Evolutionary conservation across 2,329 filamentous ascomycete species (phyloP).

Genomic region (Nigrospora osmanthi): DNA sequence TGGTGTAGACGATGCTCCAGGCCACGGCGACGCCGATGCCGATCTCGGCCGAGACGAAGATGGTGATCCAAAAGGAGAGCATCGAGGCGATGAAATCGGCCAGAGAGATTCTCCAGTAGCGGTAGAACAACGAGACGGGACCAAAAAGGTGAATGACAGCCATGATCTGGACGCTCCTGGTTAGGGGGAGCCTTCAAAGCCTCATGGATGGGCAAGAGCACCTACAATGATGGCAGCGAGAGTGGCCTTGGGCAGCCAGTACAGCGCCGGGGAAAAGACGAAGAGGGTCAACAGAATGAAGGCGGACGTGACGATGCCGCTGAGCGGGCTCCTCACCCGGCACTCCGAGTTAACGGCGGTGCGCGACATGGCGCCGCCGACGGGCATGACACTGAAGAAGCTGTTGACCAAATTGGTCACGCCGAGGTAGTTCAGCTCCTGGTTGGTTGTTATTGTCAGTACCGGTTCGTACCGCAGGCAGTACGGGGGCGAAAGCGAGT

Average conservation of each 20-base stretch:
- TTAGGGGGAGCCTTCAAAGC: no score
- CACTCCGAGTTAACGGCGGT: constrained; percentile 61
- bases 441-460: constrained; percentile 15
- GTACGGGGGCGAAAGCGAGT: neutral
- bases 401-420: constrained; percentile 56
- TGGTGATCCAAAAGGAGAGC: constrained; percentile 56
- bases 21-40: constrained; percentile 52
- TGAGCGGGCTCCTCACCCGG: constrained; percentile 53
- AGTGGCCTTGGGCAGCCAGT: constrained; percentile 61
- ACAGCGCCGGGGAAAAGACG: constrained; percentile 50
- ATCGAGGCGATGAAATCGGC: constrained; percentile 57
- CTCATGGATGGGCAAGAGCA: neutral
- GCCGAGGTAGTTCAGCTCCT: constrained; percentile 58
- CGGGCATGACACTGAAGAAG: constrained; percentile 56
- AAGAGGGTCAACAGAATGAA: constrained; percentile 56
- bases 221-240: constrained; percentile 54
- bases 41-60: constrained; percentile 52
- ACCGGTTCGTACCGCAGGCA: no score
- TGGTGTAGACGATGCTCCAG: constrained; percentile 55
- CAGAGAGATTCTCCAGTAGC: constrained; percentile 57
- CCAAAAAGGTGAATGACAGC: constrained; percentile 56
- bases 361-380: constrained; percentile 59
- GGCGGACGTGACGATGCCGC: constrained; percentile 51
- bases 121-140: constrained; percentile 49
- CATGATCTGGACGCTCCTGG: constrained; percentile 35